phyloP scores from a whole-genome alignment of 345 rosid genomes.

The Corchorus capsularis region DNA sequence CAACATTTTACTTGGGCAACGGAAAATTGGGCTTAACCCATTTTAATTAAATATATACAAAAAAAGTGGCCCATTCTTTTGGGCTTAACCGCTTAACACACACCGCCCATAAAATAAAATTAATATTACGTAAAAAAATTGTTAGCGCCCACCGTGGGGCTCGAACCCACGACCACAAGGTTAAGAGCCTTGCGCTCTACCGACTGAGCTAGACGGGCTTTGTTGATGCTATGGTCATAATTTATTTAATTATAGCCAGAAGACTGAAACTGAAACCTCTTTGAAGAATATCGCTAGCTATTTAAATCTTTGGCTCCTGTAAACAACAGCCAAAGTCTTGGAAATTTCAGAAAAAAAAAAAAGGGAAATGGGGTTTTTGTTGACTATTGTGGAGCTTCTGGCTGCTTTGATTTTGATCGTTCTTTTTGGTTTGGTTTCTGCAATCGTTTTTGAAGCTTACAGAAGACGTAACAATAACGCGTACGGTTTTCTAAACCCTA shows the following conservation, averaged over 20 bases:
- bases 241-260: too few relatives aligned
- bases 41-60: too few relatives aligned
- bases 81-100: too few relatives aligned
- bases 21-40: too few relatives aligned
- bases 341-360: not conserved
- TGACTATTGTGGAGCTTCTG: constrained; percentile 40
- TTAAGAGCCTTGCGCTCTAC: constrained; percentile 38
- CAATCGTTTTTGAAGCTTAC: constrained; percentile 60
- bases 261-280: not conserved
- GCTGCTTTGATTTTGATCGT: constrained; percentile 32
- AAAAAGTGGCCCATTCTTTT: too few relatives aligned
- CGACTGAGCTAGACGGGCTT: constrained; percentile 44
- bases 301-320: not conserved
- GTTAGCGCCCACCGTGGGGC: not conserved
- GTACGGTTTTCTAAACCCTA: constrained; percentile 34
- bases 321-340: not conserved
- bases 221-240: too few relatives aligned
- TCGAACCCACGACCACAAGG: not conserved
- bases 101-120: too few relatives aligned
- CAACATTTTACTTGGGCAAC: too few relatives aligned
- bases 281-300: too few relatives aligned
- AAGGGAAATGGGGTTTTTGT: constrained; percentile 48
- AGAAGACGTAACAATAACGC: constrained; percentile 61
- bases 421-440: constrained; percentile 38
- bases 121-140: too few relatives aligned